phyloP scores from a whole-genome alignment of 257 asterid genomes.

The Gentiana dahurica region DNA sequence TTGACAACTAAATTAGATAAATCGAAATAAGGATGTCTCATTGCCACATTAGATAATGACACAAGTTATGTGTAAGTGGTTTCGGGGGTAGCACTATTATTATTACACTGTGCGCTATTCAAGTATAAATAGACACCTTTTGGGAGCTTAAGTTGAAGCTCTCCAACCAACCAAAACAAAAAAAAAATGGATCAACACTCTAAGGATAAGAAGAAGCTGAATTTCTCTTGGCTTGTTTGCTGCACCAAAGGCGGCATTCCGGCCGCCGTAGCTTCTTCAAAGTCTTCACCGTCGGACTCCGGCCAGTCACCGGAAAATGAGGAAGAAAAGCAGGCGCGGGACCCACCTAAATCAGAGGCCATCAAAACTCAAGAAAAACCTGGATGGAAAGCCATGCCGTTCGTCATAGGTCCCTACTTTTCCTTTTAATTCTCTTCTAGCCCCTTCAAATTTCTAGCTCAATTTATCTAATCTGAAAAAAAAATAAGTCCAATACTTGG shows the following conservation, averaged over 20 bases:
- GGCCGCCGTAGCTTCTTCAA: constrained; percentile 8
- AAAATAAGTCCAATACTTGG: too few species aligned
- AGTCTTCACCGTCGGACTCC: constrained; percentile 13
- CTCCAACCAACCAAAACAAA: too few species aligned
- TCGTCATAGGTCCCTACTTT: constrained; percentile 34
- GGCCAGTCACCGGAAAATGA: constrained; percentile 24
- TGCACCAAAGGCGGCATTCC: constrained; percentile 25
- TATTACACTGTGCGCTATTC: too few species aligned
- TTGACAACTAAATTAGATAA: too few species aligned
- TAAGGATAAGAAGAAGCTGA: constrained; percentile 11
- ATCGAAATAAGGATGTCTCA: too few species aligned
- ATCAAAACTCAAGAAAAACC: constrained; percentile 6
- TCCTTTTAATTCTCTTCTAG: neutral
- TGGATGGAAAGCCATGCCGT: constrained; percentile 79
- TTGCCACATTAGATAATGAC: too few species aligned
- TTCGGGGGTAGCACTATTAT: too few species aligned
- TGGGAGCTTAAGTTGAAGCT: too few species aligned
- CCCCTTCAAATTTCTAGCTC: neutral
- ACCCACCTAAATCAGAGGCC: constrained; percentile 1
- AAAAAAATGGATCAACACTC: neutral
- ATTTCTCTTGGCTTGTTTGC: constrained; percentile 27
- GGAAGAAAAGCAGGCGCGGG: constrained; percentile 17
- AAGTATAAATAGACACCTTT: too few species aligned
- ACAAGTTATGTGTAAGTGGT: too few species aligned
- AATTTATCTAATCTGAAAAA: neutral